These are phyloP conservation scores for Cercophora samala DNA, from an alignment of 495 filamentous ascomycete genomes.

Conservation along the genomic window DNA sequence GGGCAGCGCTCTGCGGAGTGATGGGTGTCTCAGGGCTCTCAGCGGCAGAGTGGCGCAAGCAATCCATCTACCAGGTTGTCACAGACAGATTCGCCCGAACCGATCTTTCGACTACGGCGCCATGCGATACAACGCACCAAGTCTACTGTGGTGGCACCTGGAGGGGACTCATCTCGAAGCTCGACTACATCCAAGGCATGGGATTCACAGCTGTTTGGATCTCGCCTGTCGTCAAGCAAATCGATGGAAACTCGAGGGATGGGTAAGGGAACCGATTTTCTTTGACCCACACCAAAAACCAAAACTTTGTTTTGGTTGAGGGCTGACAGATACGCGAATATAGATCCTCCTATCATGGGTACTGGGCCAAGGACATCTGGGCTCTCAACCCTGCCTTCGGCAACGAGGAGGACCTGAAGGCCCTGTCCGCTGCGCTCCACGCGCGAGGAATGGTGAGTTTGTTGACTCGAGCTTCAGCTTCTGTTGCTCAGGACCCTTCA, in stretches of 20 bases:
- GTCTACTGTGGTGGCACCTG: constrained; percentile 77
- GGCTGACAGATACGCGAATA: neutral
- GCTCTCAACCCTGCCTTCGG: constrained; percentile 64
- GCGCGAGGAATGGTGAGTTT: constrained; percentile 51
- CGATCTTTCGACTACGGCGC: constrained; percentile 59
- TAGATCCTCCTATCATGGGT: constrained; percentile 64
- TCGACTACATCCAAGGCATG: constrained; percentile 72
- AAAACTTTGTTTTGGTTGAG: neutral
- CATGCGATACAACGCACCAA: constrained; percentile 44
- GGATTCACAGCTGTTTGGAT: constrained; percentile 86
- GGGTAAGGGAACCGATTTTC: constrained; percentile 40
- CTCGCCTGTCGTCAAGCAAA: constrained; percentile 64
- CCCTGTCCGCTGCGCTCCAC: constrained; percentile 58
- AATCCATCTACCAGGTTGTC: constrained; percentile 70
- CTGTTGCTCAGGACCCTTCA: neutral
- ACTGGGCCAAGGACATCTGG: constrained; percentile 70
- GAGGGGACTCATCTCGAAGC: constrained; percentile 64
- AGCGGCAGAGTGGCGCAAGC: constrained; percentile 46
- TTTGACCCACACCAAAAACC: neutral
- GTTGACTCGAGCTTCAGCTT: constrained; percentile 20
- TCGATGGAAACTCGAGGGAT: constrained; percentile 49
- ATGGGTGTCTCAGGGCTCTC: constrained; percentile 18
- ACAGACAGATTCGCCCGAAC: constrained; percentile 73
- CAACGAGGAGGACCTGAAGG: constrained; percentile 60
- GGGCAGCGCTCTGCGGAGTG: constrained; percentile 1